Conservation (phyloP, 2,329 filamentous ascomycete species). For the Hymenoscyphus linearis region DNA sequence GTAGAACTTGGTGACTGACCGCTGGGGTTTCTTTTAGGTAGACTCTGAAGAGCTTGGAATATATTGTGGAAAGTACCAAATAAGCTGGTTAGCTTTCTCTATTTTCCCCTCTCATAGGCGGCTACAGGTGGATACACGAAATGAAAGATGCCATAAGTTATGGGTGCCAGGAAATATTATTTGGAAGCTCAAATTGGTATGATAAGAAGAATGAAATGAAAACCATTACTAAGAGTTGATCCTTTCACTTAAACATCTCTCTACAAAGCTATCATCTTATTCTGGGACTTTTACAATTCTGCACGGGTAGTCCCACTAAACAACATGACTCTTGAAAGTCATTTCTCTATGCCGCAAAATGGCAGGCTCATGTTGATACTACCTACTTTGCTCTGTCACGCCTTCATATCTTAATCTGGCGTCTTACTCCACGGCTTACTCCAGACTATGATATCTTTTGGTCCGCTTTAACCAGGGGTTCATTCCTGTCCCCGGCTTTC, state of each 20-base stretch:
- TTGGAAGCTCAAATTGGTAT: not conserved
- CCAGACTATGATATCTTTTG: not conserved
- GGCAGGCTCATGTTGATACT: not conserved
- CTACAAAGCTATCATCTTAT: not conserved
- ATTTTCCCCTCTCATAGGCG: conserved; percentile 20
- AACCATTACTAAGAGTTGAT: not conserved
- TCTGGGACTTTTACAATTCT: not conserved
- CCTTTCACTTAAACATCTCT: not conserved
- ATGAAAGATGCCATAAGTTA: not conserved
- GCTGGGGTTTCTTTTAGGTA: conserved; percentile 35
- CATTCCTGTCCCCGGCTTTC: not conserved
- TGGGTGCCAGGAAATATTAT: not conserved
- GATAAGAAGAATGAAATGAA: conserved; percentile 1
- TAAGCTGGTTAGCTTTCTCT: conserved; percentile 11
- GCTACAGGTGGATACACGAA: conserved; percentile 11
- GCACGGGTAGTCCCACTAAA: not conserved
- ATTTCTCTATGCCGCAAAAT: not conserved
- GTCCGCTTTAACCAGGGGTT: not conserved
- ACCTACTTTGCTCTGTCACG: not conserved
- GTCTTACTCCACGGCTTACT: not conserved
- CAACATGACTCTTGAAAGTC: not conserved
- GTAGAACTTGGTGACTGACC: conserved; percentile 28
- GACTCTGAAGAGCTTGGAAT: conserved; percentile 36
- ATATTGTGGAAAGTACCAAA: conserved; percentile 11
- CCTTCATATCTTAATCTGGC: not conserved